Conservation (phyloP, 192 early-diverging fungal genomes). For the Pilaira anomala region DNA sequence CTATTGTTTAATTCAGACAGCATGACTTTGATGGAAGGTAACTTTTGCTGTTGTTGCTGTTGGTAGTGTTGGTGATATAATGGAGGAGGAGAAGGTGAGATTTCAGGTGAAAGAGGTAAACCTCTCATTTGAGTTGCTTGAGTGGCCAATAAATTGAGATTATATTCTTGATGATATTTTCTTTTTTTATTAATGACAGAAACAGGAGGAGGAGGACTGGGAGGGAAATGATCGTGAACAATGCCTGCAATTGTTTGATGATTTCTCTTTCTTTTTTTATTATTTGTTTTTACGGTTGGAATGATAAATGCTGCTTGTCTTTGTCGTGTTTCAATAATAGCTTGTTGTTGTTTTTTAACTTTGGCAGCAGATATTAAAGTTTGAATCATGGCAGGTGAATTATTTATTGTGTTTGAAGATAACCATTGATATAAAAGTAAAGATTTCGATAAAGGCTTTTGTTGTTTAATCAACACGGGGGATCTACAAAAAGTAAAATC, state of each 20-base stretch:
- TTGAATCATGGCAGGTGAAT: neutral
- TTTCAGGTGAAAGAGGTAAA: slow-evolving; percentile 7
- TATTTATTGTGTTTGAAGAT: neutral
- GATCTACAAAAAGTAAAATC: no score
- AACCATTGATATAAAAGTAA: slow-evolving; percentile 6
- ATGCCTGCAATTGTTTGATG: neutral
- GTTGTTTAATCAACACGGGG: no score
- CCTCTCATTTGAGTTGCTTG: slow-evolving; percentile 21
- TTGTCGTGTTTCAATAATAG: slow-evolving; percentile 31
- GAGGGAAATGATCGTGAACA: neutral
- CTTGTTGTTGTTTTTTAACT: slow-evolving; percentile 26
- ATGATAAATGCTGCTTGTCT: neutral
- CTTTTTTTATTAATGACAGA: neutral
- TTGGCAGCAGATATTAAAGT: slow-evolving; percentile 5
- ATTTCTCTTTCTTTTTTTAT: neutral
- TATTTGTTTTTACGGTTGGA: neutral
- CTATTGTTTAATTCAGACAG: neutral
- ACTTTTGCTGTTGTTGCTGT: neutral
- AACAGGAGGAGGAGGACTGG: neutral
- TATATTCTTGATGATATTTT: neutral
- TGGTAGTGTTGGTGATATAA: neutral
- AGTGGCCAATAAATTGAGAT: slow-evolving; percentile 16
- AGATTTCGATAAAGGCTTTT: no score
- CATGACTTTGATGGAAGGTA: slow-evolving; percentile 10
- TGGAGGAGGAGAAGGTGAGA: neutral